These are phyloP conservation scores for Pythium utonaiense DNA, from an alignment of 352 stramenopile species.

Conservation along the genomic window DNA sequence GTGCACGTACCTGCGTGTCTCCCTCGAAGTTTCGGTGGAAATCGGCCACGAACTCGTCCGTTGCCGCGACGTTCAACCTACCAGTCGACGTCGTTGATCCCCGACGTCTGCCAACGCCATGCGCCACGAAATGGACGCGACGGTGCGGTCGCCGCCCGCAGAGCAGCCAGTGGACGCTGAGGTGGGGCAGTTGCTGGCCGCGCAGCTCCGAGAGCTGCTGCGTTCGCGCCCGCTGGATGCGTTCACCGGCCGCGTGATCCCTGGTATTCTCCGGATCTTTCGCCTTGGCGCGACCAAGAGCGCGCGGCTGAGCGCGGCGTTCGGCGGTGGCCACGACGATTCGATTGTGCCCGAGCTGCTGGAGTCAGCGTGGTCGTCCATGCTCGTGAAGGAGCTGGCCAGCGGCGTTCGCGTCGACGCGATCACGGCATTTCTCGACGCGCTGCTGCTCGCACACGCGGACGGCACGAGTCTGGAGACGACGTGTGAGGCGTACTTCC, in stretches of 20 bases:
- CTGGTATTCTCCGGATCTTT: constrained; percentile 18
- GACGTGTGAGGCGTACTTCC: constrained; percentile 53
- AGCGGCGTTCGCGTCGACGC: constrained; percentile 18
- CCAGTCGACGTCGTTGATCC: background rate
- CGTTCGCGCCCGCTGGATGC: constrained; percentile 16
- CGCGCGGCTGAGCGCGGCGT: constrained; percentile 13
- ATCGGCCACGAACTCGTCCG: background rate
- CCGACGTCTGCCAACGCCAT: constrained; percentile 3
- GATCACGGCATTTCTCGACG: constrained; percentile 22
- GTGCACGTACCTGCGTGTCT: background rate
- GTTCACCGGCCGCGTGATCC: constrained; percentile 11
- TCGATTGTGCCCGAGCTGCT: constrained; percentile 19
- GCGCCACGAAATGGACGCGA: constrained; percentile 24
- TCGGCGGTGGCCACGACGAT: background rate
- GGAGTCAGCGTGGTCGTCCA: constrained; percentile 24
- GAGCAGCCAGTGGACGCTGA: constrained; percentile 25
- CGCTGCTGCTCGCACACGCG: constrained; percentile 23
- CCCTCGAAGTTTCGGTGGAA: background rate
- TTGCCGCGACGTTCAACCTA: background rate
- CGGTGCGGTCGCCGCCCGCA: constrained; percentile 13
- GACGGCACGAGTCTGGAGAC: constrained; percentile 9
- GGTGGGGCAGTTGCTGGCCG: constrained; percentile 19
- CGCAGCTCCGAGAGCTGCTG: constrained; percentile 24
- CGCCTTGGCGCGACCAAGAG: constrained; percentile 24
- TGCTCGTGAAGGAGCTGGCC: constrained; percentile 20